Conservation (phyloP, 805 yeast species). For the Lipomyces kockii region DNA sequence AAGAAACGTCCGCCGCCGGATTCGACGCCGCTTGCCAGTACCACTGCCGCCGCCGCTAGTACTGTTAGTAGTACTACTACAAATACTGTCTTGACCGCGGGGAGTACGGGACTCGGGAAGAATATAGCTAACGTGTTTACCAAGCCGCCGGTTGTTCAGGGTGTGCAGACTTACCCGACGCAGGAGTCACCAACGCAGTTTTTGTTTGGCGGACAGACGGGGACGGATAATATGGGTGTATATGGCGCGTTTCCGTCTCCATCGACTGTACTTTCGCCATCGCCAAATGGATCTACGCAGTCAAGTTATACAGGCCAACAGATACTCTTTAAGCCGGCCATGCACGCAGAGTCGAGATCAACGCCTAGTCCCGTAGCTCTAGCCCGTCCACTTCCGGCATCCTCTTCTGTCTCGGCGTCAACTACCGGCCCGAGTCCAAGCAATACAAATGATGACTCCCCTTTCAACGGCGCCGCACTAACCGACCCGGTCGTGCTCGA, state of each 20-base stretch:
- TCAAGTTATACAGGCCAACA: neutral
- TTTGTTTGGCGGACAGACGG: neutral
- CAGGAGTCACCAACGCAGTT: neutral
- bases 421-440: neutral
- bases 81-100: neutral
- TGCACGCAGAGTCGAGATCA: too few species aligned
- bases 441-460: neutral
- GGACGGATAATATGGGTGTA: neutral
- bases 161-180: neutral
- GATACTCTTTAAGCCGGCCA: neutral
- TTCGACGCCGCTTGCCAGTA: neutral
- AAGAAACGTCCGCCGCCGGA: neutral
- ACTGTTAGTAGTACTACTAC: neutral
- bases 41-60: neutral
- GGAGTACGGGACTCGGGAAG: neutral
- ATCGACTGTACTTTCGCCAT: neutral
- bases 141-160: neutral
- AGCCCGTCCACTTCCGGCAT: neutral
- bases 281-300: neutral
- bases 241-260: neutral
- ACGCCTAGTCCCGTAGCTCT: neutral
- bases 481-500: constrained; percentile 11
- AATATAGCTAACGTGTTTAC: neutral
- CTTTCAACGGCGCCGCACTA: constrained; percentile 4
- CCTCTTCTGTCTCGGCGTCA: neutral